Percentiles rank a stretch among this genome's conserved stretches.
These are phyloP conservation scores for Dicorynia guianensis DNA, from an alignment of 306 rosid species.

Conservation along the genomic window DNA sequence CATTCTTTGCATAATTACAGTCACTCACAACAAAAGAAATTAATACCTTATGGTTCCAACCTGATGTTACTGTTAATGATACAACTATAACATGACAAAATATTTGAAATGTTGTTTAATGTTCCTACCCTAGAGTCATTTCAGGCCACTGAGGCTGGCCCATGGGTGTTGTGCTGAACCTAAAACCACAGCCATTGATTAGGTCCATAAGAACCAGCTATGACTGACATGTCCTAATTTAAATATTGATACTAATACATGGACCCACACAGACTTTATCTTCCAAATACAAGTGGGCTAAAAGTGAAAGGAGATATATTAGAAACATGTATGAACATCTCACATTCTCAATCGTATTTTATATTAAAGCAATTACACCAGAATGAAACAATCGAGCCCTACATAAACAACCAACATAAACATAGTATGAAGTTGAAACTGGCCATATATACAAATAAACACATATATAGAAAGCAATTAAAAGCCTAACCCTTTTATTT, in stretches of 20 bases:
- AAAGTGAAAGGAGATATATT: background rate
- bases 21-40: background rate
- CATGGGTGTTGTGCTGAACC: too few species aligned
- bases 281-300: background rate
- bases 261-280: background rate
- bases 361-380: background rate
- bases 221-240: background rate
- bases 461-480: background rate
- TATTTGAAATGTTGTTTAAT: too few species aligned
- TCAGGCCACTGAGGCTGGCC: background rate
- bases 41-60: background rate
- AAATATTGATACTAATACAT: background rate
- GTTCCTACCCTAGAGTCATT: background rate
- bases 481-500: slow-evolving; percentile 66
- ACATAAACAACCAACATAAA: background rate
- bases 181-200: too few species aligned
- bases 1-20: background rate
- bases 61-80: too few species aligned
- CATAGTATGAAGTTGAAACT: background rate
- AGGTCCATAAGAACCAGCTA: background rate
- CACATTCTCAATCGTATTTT: background rate
- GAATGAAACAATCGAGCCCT: background rate
- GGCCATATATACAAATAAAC: background rate
- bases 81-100: background rate
- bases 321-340: background rate